These are phyloP conservation scores for Cyanodermella asteris DNA, from an alignment of 2,329 filamentous ascomycete species.

Conservation along the genomic window DNA sequence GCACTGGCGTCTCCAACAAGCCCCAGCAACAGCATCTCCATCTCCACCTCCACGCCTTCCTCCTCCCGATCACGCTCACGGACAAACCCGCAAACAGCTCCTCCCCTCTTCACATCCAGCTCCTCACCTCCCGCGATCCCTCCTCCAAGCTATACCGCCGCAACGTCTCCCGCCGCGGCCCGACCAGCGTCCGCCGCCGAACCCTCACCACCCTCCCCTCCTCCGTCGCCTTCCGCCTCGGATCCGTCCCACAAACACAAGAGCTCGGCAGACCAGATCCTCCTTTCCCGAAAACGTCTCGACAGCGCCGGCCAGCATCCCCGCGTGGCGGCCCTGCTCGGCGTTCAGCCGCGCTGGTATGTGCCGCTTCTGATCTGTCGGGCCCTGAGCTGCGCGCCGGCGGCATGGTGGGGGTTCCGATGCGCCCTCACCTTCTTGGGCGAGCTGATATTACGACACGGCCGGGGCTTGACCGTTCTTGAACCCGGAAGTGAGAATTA, in stretches of 20 bases:
- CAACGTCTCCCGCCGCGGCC: constrained; percentile 10
- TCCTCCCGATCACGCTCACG: too few species aligned
- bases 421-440: constrained; percentile 47
- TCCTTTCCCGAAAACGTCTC: too few species aligned
- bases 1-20: too few species aligned
- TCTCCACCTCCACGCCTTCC: not conserved
- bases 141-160: constrained; percentile 7
- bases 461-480: constrained; percentile 20
- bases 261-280: constrained; percentile 1
- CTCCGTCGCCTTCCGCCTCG: constrained; percentile 12
- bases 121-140: constrained; percentile 5
- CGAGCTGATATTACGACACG: constrained; percentile 29
- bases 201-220: constrained; percentile 13
- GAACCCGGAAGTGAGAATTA: too few species aligned
- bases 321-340: constrained; percentile 55
- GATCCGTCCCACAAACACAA: constrained; percentile 12
- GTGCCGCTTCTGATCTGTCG: constrained; percentile 50
- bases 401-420: constrained; percentile 48
- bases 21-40: not conserved
- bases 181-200: constrained; percentile 11
- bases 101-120: constrained; percentile 2
- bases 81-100: constrained; percentile 7
- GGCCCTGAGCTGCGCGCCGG: constrained; percentile 48
- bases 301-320: constrained; percentile 46
- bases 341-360: constrained; percentile 51